Base-by-base conservation (phyloP, 1,284 basidiomycete species). In the Moesziomyces parantarcticus region DNA sequence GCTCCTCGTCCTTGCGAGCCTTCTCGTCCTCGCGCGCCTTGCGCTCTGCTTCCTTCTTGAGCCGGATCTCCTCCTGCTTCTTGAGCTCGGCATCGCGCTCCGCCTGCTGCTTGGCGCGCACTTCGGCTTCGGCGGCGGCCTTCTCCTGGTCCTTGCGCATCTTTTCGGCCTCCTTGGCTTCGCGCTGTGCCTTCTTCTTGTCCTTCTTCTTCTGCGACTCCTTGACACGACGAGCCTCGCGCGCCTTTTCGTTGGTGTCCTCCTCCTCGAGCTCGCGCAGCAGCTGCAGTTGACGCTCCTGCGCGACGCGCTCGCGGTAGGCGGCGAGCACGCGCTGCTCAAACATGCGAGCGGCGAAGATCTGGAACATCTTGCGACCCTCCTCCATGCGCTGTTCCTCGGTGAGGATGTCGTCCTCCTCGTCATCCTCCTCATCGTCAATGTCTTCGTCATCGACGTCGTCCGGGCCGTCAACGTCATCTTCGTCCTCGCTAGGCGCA, bases 121-220 rank as follows among this genome's bases (percentile, higher is more conserved):
- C 86, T 23, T 89, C 90, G 42, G 86, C 87, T 50, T 82, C 80
- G 36, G 66, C 80, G 43, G 76, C 77, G 40, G 73, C 78, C 48
- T 69, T 69, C 65, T 80, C 82, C 90, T 43, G 88, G 89, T 79
- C 93, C 91, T 83, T 94, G 91, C 21, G 90, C 91, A 43, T 91
- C 91, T 83, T 90, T 89, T 73, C 82, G 52, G 93, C 93, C 90
- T 83, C 90, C 89, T 75, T 82, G 52, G 93, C 93, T 78, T 97
- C 96, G 83, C 95, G 96, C 54, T 92, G 92, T 77, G 89, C 87
- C 85, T 87, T 90, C 87, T 92, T 92, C 90, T 96, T 96, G 84
- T 96, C 94, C 88, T 98, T 98, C 89, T 98, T 98, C 88, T 94
- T 95, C 88, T 97, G 93, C 85, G 94, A 94, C 86, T 97, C 93